These are phyloP conservation scores for Wickerhamiella qilinensis DNA, from an alignment of 805 yeast genomes.

Conservation along the genomic window DNA sequence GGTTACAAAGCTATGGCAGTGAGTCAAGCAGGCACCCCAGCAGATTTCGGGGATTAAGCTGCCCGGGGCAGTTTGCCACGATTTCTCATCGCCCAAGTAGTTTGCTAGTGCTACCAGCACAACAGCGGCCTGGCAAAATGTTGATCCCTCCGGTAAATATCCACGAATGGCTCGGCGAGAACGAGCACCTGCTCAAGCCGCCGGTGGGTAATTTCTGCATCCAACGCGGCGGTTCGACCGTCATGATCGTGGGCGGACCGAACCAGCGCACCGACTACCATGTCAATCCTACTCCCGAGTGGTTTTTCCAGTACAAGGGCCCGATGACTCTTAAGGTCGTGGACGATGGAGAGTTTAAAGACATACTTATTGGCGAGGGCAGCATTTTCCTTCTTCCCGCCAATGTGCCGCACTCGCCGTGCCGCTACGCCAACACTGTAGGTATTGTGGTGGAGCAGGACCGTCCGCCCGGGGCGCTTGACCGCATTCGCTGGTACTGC, in stretches of 20 bases:
- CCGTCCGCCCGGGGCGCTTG: slow-evolving; percentile 55
- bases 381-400: slow-evolving; percentile 79
- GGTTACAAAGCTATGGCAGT: no score
- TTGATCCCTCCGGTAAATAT: slow-evolving; percentile 46
- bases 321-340: slow-evolving; percentile 72
- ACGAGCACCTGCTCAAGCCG: slow-evolving; percentile 61
- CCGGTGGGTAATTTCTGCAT: slow-evolving; percentile 86
- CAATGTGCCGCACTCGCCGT: slow-evolving; percentile 80
- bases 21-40: no score
- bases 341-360: slow-evolving; percentile 59
- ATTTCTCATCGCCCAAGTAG: no score
- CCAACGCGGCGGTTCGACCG: slow-evolving; percentile 83
- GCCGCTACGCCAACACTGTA: slow-evolving; percentile 67
- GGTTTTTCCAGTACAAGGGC: slow-evolving; percentile 80
- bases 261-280: slow-evolving; percentile 89
- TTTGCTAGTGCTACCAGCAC: no score
- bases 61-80: no score
- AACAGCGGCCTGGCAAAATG: not conserved
- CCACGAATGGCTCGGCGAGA: slow-evolving; percentile 65
- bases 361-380: slow-evolving; percentile 63
- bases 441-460: slow-evolving; percentile 90
- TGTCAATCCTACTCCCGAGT: slow-evolving; percentile 86
- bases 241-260: slow-evolving; percentile 94
- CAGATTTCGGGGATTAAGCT: no score
- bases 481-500: slow-evolving; percentile 81